Base-by-base conservation (phyloP, 495 filamentous ascomycete species). In the Penicillium arizonense region DNA sequence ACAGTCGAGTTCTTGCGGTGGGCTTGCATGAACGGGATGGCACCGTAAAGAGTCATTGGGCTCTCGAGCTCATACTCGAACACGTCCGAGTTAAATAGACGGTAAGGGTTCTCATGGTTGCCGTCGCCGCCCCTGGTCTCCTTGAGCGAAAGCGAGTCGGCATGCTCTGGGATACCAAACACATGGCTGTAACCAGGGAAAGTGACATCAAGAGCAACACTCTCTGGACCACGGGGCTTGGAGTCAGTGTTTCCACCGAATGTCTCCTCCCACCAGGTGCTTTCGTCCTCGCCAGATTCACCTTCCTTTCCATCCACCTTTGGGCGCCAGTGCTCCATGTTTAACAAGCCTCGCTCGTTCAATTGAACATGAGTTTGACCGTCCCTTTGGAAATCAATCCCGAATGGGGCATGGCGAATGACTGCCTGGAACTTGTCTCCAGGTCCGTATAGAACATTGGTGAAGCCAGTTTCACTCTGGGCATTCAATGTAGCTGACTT, bases 61-160 rank as follows among this genome's bases (percentile, higher is more conserved):
- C 89, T 97, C 69, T 97, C 87, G 59, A 95, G 83, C 58, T 95
- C 87, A 68, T 98, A 97, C 71, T 98, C 94, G 60, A 98, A 97
- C 14, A 98, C 93, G 68, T 98, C 94, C 7, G 88, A 77, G 64
- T 98, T 98, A 73, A 96, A 97, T 60, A 97, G 68, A 38, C 95
- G 83, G 74, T 98, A 98, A n/a, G 94, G 95, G 35, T 97, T 87
- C 16, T 80, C 75, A 68, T 96, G 91, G 60, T 89, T 87, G 39
- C 88, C 90, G 42, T 86, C 78, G 20, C 91, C 91, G 52, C 93
- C 93, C 18, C 82, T 84, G 32, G 95, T 98, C 67, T 94, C 81
- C 69, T 89, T 92, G 55, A 98, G 76, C 0, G 91, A 90, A 14
- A 98, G 64, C 7, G 91, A 85, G 44, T 91, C 89, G 39, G 95